phyloP scores from a whole-genome alignment of 176 grass and related monocot species.

The Puya raimondii region DNA sequence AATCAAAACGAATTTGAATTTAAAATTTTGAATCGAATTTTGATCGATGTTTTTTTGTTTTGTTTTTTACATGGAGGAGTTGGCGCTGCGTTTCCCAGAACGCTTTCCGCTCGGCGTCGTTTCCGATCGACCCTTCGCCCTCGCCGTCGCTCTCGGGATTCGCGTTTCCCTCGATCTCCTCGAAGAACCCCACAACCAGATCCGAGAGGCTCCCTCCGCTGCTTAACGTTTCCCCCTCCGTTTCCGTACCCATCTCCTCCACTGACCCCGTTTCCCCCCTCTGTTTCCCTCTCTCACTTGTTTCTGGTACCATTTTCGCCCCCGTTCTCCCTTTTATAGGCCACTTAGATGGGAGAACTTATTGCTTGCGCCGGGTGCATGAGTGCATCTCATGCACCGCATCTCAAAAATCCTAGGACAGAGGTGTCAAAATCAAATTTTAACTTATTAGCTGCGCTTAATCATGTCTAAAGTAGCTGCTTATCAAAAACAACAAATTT shows the following conservation, averaged over 20 bases:
- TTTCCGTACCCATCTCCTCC: not conserved
- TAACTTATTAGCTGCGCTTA: too few species aligned
- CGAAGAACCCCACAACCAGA: constrained; percentile 60
- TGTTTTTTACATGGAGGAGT: constrained; percentile 38
- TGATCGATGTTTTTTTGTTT: not conserved
- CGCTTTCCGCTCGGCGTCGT: constrained; percentile 33
- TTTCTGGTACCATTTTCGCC: too few species aligned
- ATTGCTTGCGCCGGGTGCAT: too few species aligned
- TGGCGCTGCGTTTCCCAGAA: constrained; percentile 64
- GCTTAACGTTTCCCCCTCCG: constrained; percentile 10
- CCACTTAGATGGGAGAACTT: too few species aligned
- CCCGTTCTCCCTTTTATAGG: too few species aligned
- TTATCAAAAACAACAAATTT: too few species aligned
- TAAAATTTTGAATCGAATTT: not conserved
- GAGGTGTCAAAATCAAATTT: too few species aligned
- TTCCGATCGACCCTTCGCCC: constrained; percentile 6
- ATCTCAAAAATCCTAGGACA: too few species aligned
- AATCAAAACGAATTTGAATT: not conserved
- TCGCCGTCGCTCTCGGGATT: constrained; percentile 25
- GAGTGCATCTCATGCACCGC: too few species aligned
- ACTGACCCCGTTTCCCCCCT: too few species aligned
- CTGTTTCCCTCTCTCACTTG: too few species aligned
- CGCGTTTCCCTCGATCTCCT: constrained; percentile 39
- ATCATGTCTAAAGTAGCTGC: too few species aligned
- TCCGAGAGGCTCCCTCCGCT: constrained; percentile 42